Evolutionary conservation across 805 yeast genomes (phyloP), one percentile per base, ranked within the genome.

Genomic region (Saccharomycopsis synnaedendra): DNA sequence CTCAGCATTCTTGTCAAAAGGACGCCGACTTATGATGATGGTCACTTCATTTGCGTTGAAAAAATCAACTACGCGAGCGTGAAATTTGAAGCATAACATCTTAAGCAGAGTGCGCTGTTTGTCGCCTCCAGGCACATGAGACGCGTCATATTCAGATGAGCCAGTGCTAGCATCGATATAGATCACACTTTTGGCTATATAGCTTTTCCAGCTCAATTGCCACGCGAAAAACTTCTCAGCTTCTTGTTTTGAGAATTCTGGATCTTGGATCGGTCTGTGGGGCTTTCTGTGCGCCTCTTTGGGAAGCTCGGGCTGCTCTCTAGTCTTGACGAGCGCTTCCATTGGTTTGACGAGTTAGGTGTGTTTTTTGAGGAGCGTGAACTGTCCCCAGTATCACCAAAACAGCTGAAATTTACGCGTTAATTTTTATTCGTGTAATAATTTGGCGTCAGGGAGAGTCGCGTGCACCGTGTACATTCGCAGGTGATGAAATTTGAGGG

Each of bases 1-100:
- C 8, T 60, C 69, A 39, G 56, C 59, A 52, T 54, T 57, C 49
- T 71, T 53, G 56, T 69, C 62, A 60, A 67, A 66, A 43, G 70
- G 59, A 51, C 95, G 70, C 54, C 80, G 71, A 9, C 93, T 78
- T 28, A 90, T 76, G 31, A 90, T 88, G 46, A 88, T 85, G 8
- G 96, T 85, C 54, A 72, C 85, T 34, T 69, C 70, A 36, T 67
- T 67, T 31, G 64, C 61, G 55, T 78, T 80, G 56, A 79, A 82
- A 55, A 81, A 82, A 7, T 71, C 70, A 42, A 74, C 76, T 31
- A 80, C 68, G 11, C 67, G 68, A 6, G 84, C 82, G 8, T 82
- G 84, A 29, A 79, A 64, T 2, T 62, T 57, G 36, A 57, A 33
- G 45, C 65, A 66, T 3, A 63, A 66, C 6, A 58, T 53, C 52